Evolutionary conservation across 2,329 filamentous ascomycete genomes (phyloP), one percentile per base, ranked within the genome.

Genomic region (Colletotrichum sp.): DNA sequence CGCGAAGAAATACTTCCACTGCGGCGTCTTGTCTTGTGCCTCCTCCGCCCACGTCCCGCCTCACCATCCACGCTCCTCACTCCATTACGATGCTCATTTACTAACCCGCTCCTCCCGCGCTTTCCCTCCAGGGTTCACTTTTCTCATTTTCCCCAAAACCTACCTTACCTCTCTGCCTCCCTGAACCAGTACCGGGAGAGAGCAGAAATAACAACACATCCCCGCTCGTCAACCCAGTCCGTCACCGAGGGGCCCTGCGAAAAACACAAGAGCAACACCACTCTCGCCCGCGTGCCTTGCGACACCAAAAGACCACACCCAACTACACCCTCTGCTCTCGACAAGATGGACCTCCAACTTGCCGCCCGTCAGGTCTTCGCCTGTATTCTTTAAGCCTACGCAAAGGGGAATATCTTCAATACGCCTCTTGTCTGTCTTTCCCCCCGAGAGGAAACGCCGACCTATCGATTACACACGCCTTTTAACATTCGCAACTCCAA

Each of bases 321-420:
- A 49, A 49, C 30, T 32, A 19, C 29, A 49, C 30, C 32, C 12
- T 22, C 34, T 13, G 44, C 69, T 66, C 62, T 68, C 74, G 76
- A 77, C 76, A 77, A 78, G 77, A 78, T 78, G 77, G 77, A 77
- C 49, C 30, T 77, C 76, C 76, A 78, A 77, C 76, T 77, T 78
- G 77, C 77, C 77, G 71, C 62, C 67, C 65, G 75, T 69, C 39
- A 77, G 70, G 70, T 78, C 71, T 75, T 66, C 19, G 74, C 67
- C 71, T 70, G 67, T 77, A 59, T 36, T 64, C 63, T 78, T 67
- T 78, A 77, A 71, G 22, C 66, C 61, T 36, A 69, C 71, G 75
- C 70, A 64, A 78, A 69, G 55, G 62, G 63, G 59, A 30, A 32
- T 64, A 34, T 30, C 16, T 73, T 76, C 70, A 76, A 74, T 65